Conservation (phyloP, 345 rosid genomes). For the Camelina sativa region DNA sequence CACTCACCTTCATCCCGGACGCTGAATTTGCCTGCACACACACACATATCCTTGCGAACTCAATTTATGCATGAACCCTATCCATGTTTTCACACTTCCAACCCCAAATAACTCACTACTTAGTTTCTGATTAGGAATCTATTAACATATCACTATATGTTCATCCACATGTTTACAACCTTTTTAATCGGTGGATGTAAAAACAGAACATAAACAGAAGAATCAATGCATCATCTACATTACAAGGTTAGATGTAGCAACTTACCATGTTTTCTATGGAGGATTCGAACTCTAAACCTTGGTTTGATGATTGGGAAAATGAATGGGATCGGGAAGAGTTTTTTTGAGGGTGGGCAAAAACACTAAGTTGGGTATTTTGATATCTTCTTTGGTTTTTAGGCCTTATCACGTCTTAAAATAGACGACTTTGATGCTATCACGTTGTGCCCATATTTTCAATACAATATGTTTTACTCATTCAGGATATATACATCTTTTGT, state of each 20-base stretch:
- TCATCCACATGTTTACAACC: conserved; percentile 8
- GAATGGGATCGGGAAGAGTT: conserved; percentile 4
- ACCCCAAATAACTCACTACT: neutral
- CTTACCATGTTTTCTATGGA: conserved; percentile 34
- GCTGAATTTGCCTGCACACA: conserved; percentile 64
- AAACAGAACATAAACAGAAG: neutral
- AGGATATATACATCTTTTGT: neutral
- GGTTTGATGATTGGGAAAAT: conserved; percentile 18
- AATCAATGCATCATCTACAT: conserved; percentile 9
- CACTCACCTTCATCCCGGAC: conserved; percentile 75
- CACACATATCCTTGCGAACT: neutral
- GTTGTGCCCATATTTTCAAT: conserved; percentile 30
- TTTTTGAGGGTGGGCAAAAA: neutral
- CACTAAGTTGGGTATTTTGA: conserved; percentile 12
- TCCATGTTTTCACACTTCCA: conserved; percentile 1
- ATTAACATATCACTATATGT: conserved; percentile 4
- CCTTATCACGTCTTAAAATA: conserved; percentile 37
- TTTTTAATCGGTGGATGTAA: neutral
- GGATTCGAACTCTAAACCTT: conserved; percentile 9
- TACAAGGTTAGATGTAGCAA: neutral
- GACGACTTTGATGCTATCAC: conserved; percentile 39
- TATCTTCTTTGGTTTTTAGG: conserved; percentile 17
- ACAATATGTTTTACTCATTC: conserved; percentile 25
- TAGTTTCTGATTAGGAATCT: neutral
- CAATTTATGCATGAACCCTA: neutral